These are phyloP conservation scores for Cordyceps sp. DNA, from an alignment of 2,329 filamentous ascomycete genomes.

Conservation along the genomic window DNA sequence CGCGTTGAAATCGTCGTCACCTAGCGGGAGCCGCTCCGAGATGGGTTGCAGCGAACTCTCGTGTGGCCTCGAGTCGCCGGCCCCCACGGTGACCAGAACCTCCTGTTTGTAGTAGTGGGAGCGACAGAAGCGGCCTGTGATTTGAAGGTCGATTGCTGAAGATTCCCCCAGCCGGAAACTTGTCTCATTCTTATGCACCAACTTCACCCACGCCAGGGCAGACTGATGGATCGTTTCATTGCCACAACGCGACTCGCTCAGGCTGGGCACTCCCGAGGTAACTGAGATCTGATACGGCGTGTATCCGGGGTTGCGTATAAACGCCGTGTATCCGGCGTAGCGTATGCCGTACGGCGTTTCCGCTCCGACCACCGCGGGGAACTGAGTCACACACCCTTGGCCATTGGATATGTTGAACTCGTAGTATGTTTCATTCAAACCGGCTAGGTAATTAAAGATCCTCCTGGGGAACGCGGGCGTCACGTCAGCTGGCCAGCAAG, in stretches of 20 bases:
- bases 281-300: too few species aligned
- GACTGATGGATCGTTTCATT: too few species aligned
- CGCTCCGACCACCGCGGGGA: too few species aligned
- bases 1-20: slow-evolving; percentile 13
- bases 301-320: too few species aligned
- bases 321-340: too few species aligned
- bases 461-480: not conserved
- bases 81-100: slow-evolving; percentile 21
- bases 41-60: slow-evolving; percentile 2
- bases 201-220: slow-evolving; percentile 9
- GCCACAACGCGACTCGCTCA: too few species aligned
- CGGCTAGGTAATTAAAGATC: not conserved
- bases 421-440: slow-evolving; percentile 7
- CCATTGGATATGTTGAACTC: too few species aligned
- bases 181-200: not conserved
- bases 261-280: too few species aligned
- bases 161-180: too few species aligned
- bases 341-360: too few species aligned
- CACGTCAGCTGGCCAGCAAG: slow-evolving; percentile 18
- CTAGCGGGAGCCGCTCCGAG: slow-evolving; percentile 4
- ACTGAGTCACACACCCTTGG: too few species aligned
- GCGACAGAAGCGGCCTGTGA: slow-evolving; percentile 25
- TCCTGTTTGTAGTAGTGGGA: slow-evolving; percentile 26
- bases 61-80: slow-evolving; percentile 3
- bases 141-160: slow-evolving; percentile 3